A percentile compares a stretch with the other conserved stretches of the same genome.
Evolutionary conservation across 1,284 basidiomycete genomes (phyloP).

Genomic region (Apiotrichum gamsii): DNA sequence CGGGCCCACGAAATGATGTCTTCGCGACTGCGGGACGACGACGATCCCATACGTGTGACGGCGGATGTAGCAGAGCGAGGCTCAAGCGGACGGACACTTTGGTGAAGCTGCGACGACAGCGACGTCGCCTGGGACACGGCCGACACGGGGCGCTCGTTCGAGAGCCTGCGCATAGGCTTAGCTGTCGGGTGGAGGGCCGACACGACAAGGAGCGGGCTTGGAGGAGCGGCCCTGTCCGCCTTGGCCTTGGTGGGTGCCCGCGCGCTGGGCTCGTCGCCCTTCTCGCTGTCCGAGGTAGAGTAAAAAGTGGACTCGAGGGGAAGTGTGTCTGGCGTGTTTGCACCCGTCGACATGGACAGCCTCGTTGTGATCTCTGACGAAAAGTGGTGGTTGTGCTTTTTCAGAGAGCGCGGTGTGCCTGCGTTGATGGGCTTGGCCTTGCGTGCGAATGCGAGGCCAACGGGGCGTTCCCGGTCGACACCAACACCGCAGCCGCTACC

Average conservation of each 20-base stretch:
- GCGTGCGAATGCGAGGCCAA: slow-evolving; percentile 27
- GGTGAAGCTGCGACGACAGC: slow-evolving; percentile 13
- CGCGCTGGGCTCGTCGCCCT: slow-evolving; percentile 15
- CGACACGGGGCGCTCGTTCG: background rate
- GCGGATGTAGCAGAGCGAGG: slow-evolving; percentile 10
- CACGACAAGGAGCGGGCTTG: background rate
- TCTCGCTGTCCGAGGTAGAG: slow-evolving; percentile 36
- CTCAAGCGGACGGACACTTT: slow-evolving; percentile 10
- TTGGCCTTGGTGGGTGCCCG: too few relatives aligned
- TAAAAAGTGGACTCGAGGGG: slow-evolving; percentile 32
- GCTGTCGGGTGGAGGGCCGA: background rate
- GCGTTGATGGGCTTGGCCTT: slow-evolving; percentile 23
- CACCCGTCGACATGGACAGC: slow-evolving; percentile 29
- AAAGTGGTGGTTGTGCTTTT: background rate
- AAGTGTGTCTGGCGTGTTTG: slow-evolving; percentile 30
- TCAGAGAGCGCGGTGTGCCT: slow-evolving; percentile 5
- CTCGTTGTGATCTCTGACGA: slow-evolving; percentile 11
- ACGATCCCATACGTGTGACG: slow-evolving; percentile 34
- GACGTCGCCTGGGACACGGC: slow-evolving; percentile 4
- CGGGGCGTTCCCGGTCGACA: slow-evolving; percentile 1
- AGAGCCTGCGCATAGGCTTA: background rate
- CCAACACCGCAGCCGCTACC: too few relatives aligned
- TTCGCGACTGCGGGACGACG: slow-evolving; percentile 39
- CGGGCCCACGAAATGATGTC: slow-evolving; percentile 44
- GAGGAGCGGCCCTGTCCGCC: background rate